These are phyloP conservation scores for Verticillium alfalfae DNA, from an alignment of 2,329 filamentous ascomycete species.

Conservation along the genomic window DNA sequence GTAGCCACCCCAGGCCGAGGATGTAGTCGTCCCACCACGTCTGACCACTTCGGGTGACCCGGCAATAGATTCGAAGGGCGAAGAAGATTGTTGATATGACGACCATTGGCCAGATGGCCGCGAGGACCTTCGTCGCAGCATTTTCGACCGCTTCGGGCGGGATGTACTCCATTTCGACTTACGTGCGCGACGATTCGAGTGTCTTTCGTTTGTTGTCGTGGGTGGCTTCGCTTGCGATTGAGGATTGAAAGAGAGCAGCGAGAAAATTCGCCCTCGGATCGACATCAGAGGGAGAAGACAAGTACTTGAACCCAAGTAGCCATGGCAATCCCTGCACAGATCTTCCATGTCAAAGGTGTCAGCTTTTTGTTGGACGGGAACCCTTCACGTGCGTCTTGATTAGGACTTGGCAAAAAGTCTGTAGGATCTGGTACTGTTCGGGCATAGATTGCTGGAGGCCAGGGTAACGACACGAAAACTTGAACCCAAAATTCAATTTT, in stretches of 20 bases:
- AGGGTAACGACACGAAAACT: not conserved
- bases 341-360: not conserved
- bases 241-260: not conserved
- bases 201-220: not conserved
- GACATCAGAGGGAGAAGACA: not conserved
- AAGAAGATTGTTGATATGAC: constrained; percentile 6
- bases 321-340: not conserved
- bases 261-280: not conserved
- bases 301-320: not conserved
- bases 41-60: constrained; percentile 8
- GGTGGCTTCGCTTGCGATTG: not conserved
- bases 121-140: not conserved
- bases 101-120: constrained; percentile 4
- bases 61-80: constrained; percentile 15
- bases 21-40: constrained; percentile 18
- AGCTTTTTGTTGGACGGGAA: not conserved
- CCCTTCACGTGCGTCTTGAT: not conserved
- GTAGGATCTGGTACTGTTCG: not conserved
- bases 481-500: not conserved
- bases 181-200: not conserved
- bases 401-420: not conserved
- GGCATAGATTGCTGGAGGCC: not conserved
- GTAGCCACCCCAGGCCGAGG: constrained; percentile 1
- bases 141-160: not conserved
- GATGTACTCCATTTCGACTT: not conserved